These are phyloP conservation scores for Stephania yunnanensis DNA, from an alignment of 164 flowering plant genomes.

Conservation along the genomic window DNA sequence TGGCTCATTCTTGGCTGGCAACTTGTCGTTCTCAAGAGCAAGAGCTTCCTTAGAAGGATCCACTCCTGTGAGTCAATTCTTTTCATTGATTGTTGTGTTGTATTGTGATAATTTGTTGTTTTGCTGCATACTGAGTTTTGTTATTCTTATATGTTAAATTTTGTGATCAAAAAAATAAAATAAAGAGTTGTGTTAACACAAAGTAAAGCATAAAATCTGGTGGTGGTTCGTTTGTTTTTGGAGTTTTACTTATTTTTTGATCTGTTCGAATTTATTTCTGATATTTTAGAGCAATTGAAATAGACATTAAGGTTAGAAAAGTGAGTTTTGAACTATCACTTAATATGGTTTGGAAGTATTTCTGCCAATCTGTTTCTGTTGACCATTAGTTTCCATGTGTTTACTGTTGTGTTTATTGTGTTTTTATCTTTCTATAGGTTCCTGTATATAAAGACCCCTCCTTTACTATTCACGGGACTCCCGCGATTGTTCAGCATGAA, in stretches of 20 bases:
- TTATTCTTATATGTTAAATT: too few species aligned
- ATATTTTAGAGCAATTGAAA: background rate
- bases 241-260: background rate
- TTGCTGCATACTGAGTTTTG: background rate
- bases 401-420: background rate
- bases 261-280: background rate
- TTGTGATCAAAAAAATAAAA: background rate
- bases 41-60: constrained; percentile 89
- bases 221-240: background rate
- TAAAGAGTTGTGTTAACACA: too few species aligned
- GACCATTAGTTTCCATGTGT: too few species aligned
- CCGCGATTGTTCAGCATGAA: constrained; percentile 88
- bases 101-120: background rate
- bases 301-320: background rate
- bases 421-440: constrained; percentile 35
- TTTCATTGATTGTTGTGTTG: background rate
- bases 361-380: background rate
- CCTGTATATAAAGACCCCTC: constrained; percentile 77
- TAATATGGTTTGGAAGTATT: background rate
- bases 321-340: background rate
- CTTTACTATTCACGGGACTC: constrained; percentile 64
- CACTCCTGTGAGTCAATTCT: constrained; percentile 49
- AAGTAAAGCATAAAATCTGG: background rate
- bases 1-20: constrained; percentile 89
- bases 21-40: constrained; percentile 85